Evolutionary conservation across 2,329 filamentous ascomycete species (phyloP).

Genomic region (Aureobasidium sp.): DNA sequence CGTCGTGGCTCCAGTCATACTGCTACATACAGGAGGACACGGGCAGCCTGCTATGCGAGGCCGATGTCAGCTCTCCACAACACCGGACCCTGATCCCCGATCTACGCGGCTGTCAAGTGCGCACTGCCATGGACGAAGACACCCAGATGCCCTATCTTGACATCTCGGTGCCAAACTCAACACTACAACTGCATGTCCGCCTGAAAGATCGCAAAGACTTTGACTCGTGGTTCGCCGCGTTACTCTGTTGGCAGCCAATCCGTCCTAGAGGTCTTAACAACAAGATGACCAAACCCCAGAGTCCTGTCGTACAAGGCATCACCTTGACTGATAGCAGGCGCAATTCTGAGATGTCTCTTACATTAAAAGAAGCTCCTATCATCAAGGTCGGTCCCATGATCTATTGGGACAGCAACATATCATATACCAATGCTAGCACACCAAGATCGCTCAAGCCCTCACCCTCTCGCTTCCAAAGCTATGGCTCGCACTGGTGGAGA

Average conservation of each 20-base stretch:
- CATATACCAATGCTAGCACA: conserved; percentile 39
- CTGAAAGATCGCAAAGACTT: conserved; percentile 60
- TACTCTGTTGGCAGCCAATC: conserved; percentile 76
- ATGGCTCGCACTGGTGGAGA: conserved; percentile 65
- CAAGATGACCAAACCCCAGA: conserved; percentile 47
- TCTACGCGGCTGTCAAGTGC: conserved; percentile 65
- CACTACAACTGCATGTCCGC: conserved; percentile 57
- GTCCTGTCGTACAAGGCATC: conserved; percentile 20
- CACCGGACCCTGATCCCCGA: conserved; percentile 64
- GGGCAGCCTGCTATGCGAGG: conserved; percentile 68
- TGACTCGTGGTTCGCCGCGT: conserved; percentile 71
- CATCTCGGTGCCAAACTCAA: conserved; percentile 47
- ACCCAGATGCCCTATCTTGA: conserved; percentile 45
- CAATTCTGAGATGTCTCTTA: conserved; percentile 43
- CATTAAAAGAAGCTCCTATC: conserved; percentile 67
- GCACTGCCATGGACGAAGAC: conserved; percentile 42
- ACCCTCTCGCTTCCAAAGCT: conserved; percentile 50
- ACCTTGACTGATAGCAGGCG: conserved; percentile 30
- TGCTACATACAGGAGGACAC: conserved; percentile 72
- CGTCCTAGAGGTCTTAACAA: conserved; percentile 51
- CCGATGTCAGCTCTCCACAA: conserved; percentile 58
- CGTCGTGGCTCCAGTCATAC: conserved; percentile 62
- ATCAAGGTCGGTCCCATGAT: conserved; percentile 73
- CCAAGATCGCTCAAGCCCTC: conserved; percentile 38
- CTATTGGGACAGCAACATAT: conserved; percentile 70